A percentile compares a stretch with the other conserved stretches of the same genome.
These are phyloP conservation scores for Cyberlindnera misumaiensis DNA, from an alignment of 805 yeast genomes.

Conservation along the genomic window DNA sequence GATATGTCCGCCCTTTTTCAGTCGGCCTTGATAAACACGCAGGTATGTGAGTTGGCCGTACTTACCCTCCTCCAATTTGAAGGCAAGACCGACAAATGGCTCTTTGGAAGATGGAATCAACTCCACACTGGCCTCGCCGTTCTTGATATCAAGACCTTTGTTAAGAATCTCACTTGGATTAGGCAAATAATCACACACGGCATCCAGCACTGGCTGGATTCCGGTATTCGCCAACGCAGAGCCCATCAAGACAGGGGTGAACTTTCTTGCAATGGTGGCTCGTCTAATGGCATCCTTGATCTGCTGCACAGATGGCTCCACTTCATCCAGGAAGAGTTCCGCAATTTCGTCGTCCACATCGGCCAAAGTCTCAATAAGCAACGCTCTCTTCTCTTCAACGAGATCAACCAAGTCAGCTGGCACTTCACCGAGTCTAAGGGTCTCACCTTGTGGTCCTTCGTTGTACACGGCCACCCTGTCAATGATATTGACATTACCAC, in stretches of 20 bases:
- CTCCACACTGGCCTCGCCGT: conserved; percentile 61
- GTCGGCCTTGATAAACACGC: conserved; percentile 93
- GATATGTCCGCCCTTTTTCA: conserved; percentile 86
- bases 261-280: conserved; percentile 89
- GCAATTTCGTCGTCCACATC: conserved; percentile 98
- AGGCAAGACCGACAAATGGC: conserved; percentile 96
- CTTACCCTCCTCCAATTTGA: conserved; percentile 96
- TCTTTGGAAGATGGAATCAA: conserved; percentile 64
- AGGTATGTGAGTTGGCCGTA: conserved; percentile 96
- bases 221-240: conserved; percentile 97
- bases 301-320: conserved; percentile 78
- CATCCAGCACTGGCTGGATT: conserved; percentile 90
- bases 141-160: conserved; percentile 73
- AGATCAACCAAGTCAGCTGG: conserved; percentile 77
- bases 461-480: conserved; percentile 82
- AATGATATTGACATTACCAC: conserved; percentile 89
- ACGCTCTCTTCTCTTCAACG: conserved; percentile 83
- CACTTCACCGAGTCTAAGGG: conserved; percentile 53
- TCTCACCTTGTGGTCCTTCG: conserved; percentile 88
- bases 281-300: conserved; percentile 87
- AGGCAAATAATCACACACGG: conserved; percentile 93
- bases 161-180: conserved; percentile 91
- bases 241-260: conserved; percentile 99
- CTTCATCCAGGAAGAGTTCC: conserved; percentile 84
- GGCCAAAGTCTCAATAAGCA: conserved; percentile 88